Conservation (phyloP, 73 alveolate genomes). For the Paramecium octaurelia region DNA sequence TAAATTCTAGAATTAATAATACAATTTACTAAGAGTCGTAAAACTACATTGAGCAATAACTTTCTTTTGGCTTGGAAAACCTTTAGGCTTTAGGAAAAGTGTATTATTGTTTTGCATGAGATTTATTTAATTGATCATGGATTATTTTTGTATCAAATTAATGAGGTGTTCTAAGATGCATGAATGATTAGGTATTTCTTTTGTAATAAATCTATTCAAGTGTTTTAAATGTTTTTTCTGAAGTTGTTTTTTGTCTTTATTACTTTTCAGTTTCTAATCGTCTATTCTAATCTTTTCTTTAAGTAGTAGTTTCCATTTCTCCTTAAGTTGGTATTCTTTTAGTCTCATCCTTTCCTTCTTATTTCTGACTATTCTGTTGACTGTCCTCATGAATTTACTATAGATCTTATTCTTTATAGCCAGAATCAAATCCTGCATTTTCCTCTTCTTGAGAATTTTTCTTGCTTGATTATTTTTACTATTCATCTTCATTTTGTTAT, state of each 20-base stretch:
- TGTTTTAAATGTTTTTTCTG: background rate
- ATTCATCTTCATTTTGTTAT: background rate
- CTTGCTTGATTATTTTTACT: background rate
- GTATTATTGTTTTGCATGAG: background rate
- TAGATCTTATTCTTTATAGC: background rate
- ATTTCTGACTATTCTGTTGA: background rate
- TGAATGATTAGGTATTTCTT: background rate
- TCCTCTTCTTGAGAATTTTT: background rate
- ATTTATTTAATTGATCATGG: background rate
- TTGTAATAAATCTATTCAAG: background rate
- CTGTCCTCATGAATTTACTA: background rate
- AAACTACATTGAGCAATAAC: conserved; percentile 4
- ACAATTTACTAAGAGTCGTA: background rate
- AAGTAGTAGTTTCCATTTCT: background rate
- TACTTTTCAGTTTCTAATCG: background rate
- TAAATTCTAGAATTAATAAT: background rate
- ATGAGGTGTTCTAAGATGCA: background rate
- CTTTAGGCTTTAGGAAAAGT: conserved; percentile 16
- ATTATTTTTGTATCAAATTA: conserved; percentile 8
- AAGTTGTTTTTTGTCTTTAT: background rate
- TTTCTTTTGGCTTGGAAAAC: background rate
- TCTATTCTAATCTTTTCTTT: background rate
- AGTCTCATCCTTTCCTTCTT: background rate
- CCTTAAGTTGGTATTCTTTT: background rate
- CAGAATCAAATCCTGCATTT: background rate